These are phyloP conservation scores for Diaporthe sp. DNA, from an alignment of 2,329 filamentous ascomycete species.

Conservation along the genomic window DNA sequence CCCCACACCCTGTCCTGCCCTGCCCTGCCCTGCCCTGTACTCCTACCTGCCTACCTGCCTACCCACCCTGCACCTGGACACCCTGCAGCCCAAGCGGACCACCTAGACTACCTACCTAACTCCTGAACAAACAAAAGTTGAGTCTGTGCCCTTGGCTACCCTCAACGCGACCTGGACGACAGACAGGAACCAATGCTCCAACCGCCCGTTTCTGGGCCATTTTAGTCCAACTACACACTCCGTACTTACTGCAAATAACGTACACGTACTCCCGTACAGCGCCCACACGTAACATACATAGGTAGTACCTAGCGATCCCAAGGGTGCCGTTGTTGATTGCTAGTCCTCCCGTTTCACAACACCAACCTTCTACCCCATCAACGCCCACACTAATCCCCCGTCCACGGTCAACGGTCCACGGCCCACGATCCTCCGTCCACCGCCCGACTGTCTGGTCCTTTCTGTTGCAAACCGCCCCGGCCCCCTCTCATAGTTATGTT, in stretches of 20 bases:
- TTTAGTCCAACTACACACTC: neutral
- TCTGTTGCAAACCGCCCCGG: neutral
- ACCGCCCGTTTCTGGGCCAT: neutral
- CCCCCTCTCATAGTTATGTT: conserved; percentile 31
- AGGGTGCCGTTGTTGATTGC: neutral
- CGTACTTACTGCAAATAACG: neutral
- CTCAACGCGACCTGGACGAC: neutral
- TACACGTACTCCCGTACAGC: neutral
- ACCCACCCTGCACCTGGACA: neutral
- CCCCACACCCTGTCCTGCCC: neutral
- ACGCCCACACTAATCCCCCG: neutral
- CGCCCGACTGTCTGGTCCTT: neutral
- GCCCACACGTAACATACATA: neutral
- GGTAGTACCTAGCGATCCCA: neutral
- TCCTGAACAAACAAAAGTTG: conserved; percentile 7
- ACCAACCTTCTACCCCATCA: neutral
- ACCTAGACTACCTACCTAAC: neutral
- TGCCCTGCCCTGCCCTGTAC: neutral
- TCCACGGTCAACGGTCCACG: neutral
- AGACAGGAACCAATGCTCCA: conserved; percentile 3
- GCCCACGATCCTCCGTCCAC: neutral
- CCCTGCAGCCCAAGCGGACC: neutral
- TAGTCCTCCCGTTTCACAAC: conserved; percentile 6
- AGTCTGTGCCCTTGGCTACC: neutral
- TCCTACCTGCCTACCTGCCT: too few relatives aligned